Percentiles rank a stretch among this genome's conserved stretches.
Evolutionary conservation across 1,284 basidiomycete species (phyloP).

Genomic region (Cystobasidium sp.): DNA sequence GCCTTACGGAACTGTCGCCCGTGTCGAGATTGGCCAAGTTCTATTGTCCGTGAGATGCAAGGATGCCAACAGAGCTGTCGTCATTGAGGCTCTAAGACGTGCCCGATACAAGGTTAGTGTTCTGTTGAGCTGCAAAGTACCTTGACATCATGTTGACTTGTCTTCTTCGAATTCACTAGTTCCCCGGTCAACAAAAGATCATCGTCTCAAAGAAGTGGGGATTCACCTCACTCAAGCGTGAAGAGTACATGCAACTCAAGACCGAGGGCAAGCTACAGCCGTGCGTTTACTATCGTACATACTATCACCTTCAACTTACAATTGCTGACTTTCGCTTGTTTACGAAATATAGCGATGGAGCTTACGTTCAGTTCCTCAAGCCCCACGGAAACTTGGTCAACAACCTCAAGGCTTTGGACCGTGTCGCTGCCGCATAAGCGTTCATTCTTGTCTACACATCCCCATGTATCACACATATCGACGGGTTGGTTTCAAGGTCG

Average conservation of each 20-base stretch:
- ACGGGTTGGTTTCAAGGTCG: no score
- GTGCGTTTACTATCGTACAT: constrained; percentile 26
- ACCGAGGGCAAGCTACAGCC: constrained; percentile 64
- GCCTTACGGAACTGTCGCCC: constrained; percentile 93
- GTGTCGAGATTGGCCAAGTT: constrained; percentile 96
- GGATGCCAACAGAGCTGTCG: constrained; percentile 82
- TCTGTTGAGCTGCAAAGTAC: neutral
- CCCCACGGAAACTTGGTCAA: constrained; percentile 80
- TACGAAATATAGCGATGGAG: constrained; percentile 69
- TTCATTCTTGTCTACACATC: neutral
- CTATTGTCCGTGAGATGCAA: constrained; percentile 94
- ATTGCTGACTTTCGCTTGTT: neutral
- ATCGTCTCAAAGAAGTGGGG: constrained; percentile 74
- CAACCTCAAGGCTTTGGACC: constrained; percentile 64
- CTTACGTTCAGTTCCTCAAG: constrained; percentile 75
- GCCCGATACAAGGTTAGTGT: constrained; percentile 80
- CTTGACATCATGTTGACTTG: neutral
- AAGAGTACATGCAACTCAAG: constrained; percentile 86
- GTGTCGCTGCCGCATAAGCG: constrained; percentile 31
- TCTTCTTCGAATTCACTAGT: constrained; percentile 59
- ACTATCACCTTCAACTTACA: neutral
- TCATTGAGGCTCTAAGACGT: constrained; percentile 94
- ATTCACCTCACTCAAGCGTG: constrained; percentile 92
- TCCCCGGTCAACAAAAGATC: constrained; percentile 99
- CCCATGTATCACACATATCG: no score